Base-by-base conservation (phyloP, 805 yeast species). In the Blastobotrys mokoenaii region DNA sequence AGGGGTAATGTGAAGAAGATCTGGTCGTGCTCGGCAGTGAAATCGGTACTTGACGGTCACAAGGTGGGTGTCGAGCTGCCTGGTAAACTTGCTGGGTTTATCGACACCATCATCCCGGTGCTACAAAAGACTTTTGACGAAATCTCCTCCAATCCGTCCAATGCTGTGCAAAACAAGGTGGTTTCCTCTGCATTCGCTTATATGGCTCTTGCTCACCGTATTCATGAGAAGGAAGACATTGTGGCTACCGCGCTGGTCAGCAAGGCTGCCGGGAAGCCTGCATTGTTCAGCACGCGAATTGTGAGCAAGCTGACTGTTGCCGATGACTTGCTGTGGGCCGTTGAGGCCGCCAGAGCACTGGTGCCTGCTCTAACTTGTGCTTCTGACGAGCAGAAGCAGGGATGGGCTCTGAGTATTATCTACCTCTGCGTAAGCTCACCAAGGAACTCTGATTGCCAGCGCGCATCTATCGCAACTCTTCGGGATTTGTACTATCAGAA, bases 1-100 rank as follows among this genome's bases (percentile, higher is more conserved):
- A 84, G 84, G 52, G 62, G 72, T 10, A 74, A 74, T 29, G 62
- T 84, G 18, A 74, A 82, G 52, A 77, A 76, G 56, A 64, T 77
- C 16, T 90, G 97, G 97, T 71, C 73, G 45, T 57, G 70, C 32
- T 62, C 75, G 31, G 56, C 82, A 12, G 80, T 77, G 3, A 52
- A 59, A 1, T 52, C 59, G 4, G 42, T 71, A 2, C 43, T 56
- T 3, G 32, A 44, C 1, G 17, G 40, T 3, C 51, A 46, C 31
- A 22, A 32, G 14, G 10, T 39, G 6, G 22, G 42, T 6, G 38
- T 17, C 11, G 38, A 48, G 6, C 22, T 51, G 12, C 10, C 27
- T 22, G 8, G 7, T 5, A 22, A 22, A 8, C 27, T 22, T 5
- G 27, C 39, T 25, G 46, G 39, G 7, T 59, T 64, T 33, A 35